Conservation (phyloP, 2,329 filamentous ascomycete genomes). For the Neofusicoccum parvum region DNA sequence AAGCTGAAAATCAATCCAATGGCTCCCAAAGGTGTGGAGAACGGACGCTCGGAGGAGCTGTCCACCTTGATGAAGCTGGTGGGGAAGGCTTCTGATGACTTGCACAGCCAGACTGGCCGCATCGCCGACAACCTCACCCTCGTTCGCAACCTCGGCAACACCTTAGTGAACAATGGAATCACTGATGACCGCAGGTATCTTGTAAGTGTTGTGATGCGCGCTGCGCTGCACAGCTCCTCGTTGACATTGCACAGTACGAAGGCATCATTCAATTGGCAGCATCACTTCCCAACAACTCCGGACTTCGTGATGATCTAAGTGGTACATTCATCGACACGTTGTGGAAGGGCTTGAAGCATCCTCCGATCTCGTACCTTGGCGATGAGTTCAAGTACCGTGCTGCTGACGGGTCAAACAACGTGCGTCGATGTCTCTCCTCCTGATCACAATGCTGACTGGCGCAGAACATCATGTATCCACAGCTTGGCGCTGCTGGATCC, state of each 20-base stretch:
- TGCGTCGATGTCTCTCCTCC: neutral
- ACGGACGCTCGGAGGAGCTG: neutral
- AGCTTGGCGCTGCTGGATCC: slow-evolving; percentile 61
- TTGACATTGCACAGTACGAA: neutral
- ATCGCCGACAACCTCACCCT: neutral
- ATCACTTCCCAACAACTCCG: slow-evolving; percentile 6
- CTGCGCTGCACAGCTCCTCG: too few species aligned
- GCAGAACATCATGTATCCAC: slow-evolving; percentile 57
- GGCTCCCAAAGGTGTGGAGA: neutral
- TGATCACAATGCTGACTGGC: slow-evolving; percentile 37
- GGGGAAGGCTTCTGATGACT: neutral
- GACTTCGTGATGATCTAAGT: slow-evolving; percentile 1
- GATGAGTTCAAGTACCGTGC: slow-evolving; percentile 42
- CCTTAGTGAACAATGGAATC: neutral
- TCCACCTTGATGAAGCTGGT: slow-evolving; percentile 1
- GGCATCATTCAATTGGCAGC: slow-evolving; percentile 1
- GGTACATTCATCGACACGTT: slow-evolving; percentile 32
- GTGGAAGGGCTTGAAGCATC: slow-evolving; percentile 45
- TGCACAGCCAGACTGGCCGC: slow-evolving; percentile 2
- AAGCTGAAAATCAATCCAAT: neutral
- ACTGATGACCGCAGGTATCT: slow-evolving; percentile 1
- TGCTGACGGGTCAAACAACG: slow-evolving; percentile 45
- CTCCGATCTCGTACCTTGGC: slow-evolving; percentile 37
- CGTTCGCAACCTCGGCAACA: neutral
- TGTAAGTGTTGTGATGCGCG: neutral